phyloP scores from a whole-genome alignment of 768 basidiomycete species.

The Clitopilus passeckerianus region DNA sequence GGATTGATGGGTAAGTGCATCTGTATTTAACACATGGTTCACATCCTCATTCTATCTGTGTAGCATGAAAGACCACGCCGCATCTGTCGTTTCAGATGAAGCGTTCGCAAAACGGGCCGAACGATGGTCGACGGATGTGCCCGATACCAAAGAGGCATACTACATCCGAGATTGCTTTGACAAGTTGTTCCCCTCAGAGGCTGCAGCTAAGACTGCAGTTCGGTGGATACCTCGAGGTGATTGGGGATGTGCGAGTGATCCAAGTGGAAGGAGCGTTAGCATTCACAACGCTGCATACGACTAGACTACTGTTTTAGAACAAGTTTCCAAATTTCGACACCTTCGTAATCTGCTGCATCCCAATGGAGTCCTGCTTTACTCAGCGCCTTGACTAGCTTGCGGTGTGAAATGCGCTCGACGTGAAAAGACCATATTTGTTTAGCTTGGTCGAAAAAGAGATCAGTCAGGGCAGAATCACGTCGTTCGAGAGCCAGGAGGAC shows the following conservation, averaged over 20 bases:
- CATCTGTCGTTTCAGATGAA: conserved; percentile 71
- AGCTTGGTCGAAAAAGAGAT: conserved; percentile 54
- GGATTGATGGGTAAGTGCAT: conserved; percentile 85
- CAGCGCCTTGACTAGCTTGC: conserved; percentile 57
- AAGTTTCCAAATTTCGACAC: conserved; percentile 76
- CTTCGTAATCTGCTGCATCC: conserved; percentile 73
- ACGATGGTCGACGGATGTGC: conserved; percentile 75
- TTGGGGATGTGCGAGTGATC: conserved; percentile 95
- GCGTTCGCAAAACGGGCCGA: conserved; percentile 65
- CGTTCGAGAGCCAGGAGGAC: conserved; percentile 70
- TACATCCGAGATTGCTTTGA: conserved; percentile 91
- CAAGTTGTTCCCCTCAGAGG: conserved; percentile 76
- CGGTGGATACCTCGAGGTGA: conserved; percentile 94
- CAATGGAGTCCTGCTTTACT: conserved; percentile 54
- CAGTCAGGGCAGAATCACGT: conserved; percentile 66
- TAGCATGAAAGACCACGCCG: conserved; percentile 82
- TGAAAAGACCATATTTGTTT: conserved; percentile 49
- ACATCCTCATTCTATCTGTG: too few species aligned
- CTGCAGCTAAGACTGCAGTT: conserved; percentile 89
- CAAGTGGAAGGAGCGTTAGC: conserved; percentile 90
- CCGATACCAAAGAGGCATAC: conserved; percentile 97
- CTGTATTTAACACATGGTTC: too few species aligned
- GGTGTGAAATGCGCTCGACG: conserved; percentile 51
- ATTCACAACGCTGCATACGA: conserved; percentile 93
- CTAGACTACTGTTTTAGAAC: conserved; percentile 16